These are phyloP conservation scores for Rhodotorula sp. DNA, from an alignment of 1,284 basidiomycete species.

Conservation along the genomic window DNA sequence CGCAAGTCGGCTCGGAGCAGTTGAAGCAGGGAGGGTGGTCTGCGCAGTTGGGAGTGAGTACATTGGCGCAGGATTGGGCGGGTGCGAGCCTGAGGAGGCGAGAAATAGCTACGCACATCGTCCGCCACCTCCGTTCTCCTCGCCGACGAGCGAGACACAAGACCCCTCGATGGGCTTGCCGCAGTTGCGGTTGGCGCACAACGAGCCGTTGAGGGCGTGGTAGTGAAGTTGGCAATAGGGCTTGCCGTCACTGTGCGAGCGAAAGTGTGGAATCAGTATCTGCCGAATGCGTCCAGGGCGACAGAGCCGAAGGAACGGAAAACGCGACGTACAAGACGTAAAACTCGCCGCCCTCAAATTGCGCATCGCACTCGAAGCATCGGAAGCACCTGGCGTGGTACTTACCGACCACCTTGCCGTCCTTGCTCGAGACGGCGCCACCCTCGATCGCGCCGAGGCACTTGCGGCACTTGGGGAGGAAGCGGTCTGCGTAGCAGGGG, in stretches of 20 bases:
- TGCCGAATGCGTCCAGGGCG: too few relatives aligned
- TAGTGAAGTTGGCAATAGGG: constrained; percentile 47
- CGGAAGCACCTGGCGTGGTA: constrained; percentile 24
- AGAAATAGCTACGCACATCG: constrained; percentile 32
- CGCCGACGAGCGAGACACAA: constrained; percentile 46
- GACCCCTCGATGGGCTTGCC: constrained; percentile 46
- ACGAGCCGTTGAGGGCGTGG: constrained; percentile 45
- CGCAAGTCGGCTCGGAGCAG: constrained; percentile 42
- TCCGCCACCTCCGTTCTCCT: constrained; percentile 42
- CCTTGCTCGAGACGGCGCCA: constrained; percentile 44
- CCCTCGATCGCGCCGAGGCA: constrained; percentile 45
- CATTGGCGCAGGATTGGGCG: not conserved
- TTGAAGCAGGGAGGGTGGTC: constrained; percentile 47
- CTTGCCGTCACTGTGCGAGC: constrained; percentile 31
- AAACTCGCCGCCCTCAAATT: constrained; percentile 46
- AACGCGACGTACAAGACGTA: constrained; percentile 41
- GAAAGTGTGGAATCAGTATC: constrained; percentile 1
- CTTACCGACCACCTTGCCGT: constrained; percentile 48
- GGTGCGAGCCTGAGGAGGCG: not conserved
- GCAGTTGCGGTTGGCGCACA: constrained; percentile 42
- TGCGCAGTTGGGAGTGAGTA: constrained; percentile 2
- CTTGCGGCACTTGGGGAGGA: constrained; percentile 48
- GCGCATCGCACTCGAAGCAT: constrained; percentile 44
- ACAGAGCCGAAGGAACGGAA: not conserved
- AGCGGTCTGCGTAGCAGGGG: constrained; percentile 46